Base-by-base conservation (phyloP, 805 yeast genomes). In the Debaryomyces castellii region DNA sequence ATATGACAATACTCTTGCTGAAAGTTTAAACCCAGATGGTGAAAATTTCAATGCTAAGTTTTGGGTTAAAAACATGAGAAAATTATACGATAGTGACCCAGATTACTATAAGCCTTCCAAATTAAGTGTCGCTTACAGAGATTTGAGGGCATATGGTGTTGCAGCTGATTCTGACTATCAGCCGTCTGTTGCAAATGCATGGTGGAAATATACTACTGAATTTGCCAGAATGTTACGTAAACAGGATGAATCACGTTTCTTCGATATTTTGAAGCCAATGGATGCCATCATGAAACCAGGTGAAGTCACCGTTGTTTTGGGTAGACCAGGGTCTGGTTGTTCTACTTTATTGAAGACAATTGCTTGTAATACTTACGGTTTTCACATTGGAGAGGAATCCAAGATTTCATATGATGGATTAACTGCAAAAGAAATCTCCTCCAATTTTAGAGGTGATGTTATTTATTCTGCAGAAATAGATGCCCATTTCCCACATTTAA, bases 111-210 rank as follows among this genome's bases (percentile, higher is more conserved):
- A 78, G 57, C 86, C 84, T 17, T 70, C 82, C 24, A 68, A 77
- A 14, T 65, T 85, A 51, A 86, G 87, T 18, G 63, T 85, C 47
- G 79, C 80, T 7, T 83, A 80, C 71, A 73, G 74, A 47, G 64
- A 82, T 55, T 66, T 84, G 55, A 60, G 84, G 47, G 87, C 85
- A 3, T 76, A 64, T 50, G 90, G 89, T 60, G 72, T 80, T 43
- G 85, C 89, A 3, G 72, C 82, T 3, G 89, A 82, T 60, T 76
- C 85, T 9, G 87, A 84, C 57, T 84, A 79, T 61, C 88, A 82
- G 61, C 69, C 81, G 3, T 83, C 84, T 3, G 78, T 81, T 3
- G 55, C 72, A 21, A 83, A 80, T 52, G 64, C 64, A 56, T 21
- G 60, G 56, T 38, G 60, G 58, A 57, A 71, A 62, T 22, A 45